Evolutionary conservation across 257 asterid genomes (phyloP), one percentile per base, ranked within the genome.

Genomic region (Jaltomata sinuosa): DNA sequence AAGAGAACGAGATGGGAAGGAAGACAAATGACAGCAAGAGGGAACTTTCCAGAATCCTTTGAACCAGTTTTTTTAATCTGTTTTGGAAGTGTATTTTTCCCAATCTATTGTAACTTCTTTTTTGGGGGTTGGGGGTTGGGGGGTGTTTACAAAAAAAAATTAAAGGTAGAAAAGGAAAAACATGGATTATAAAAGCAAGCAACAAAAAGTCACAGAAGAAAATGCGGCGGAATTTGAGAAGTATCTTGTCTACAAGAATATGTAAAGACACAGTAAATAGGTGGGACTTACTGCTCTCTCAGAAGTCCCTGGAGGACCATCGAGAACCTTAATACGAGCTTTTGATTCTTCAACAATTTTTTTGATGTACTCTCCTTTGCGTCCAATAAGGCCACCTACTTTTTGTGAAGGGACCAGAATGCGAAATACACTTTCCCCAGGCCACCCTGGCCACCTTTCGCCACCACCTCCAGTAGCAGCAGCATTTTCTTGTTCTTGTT

Each of bases 381-480:
- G 99, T 67, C 99, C 99, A 90, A 96, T 96, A 86, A 96, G 95
- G 85, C 97, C 87, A 68, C 99, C 99, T 84, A 96, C 99, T 91
- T 96, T 96, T 84, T 96, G 99, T 45, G 98, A 92, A 83, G 98
- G 99, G 25, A 96, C 98, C 91, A 96, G 77, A 90, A 96, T 93
- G 85, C 99, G 93, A 86, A 93, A 96, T 78, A 96, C 88, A 72
- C 94, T 93, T 91, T 96, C 99, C 80, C 99, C 99, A 79, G 99
- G 99, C 99, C 99, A 96, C 47, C 99, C 99, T 21, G 98, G 98
- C 99, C 99, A 96, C 90, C 90, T 96, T 67, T 93, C 96, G 40
- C 88, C 92, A 74, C 87, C 91, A 61, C 89, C 92, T 84, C 86
- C 92, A 84, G 84, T 74, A 57, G 84, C 90, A 29, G 92, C 85